A percentile compares a stretch with the other conserved stretches of the same genome.
Conservation (phyloP, 768 basidiomycete species). For the Tricholoma terreum region DNA sequence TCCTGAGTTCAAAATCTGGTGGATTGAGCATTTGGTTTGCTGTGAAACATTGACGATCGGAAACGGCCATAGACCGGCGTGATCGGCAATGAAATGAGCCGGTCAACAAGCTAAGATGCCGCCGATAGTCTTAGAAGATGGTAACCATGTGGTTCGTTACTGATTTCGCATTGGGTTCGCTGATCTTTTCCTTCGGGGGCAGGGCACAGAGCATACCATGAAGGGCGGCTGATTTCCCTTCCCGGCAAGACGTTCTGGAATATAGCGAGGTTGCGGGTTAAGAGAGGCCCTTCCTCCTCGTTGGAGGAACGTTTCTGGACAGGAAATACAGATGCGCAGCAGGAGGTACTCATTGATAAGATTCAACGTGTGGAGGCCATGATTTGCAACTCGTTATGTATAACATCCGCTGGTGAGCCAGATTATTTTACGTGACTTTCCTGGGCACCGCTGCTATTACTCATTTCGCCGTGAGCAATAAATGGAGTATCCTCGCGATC, state of each 20-base stretch:
- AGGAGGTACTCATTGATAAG: neutral
- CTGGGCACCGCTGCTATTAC: no score
- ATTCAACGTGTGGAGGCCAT: neutral
- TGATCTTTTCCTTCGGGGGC: no score
- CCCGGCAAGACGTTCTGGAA: no score
- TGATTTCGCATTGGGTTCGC: no score
- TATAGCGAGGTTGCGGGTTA: neutral
- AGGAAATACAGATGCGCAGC: neutral
- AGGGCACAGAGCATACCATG: no score
- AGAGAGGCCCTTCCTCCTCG: neutral
- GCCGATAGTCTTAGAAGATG: neutral
- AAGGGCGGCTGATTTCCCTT: no score
- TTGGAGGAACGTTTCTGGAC: neutral
- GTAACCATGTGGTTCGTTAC: neutral
- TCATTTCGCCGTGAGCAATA: no score
- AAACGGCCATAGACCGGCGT: neutral
- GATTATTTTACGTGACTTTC: no score
- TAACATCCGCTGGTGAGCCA: no score
- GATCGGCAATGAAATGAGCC: neutral
- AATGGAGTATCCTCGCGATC: no score
- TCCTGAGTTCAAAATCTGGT: no score
- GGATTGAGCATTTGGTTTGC: neutral
- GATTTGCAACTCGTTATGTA: neutral
- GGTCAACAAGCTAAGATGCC: neutral
- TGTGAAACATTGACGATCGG: neutral